Evolutionary conservation across 2,329 filamentous ascomycete species (phyloP), one percentile per base, ranked within the genome.

Genomic region (Stemphylium vesicarium): DNA sequence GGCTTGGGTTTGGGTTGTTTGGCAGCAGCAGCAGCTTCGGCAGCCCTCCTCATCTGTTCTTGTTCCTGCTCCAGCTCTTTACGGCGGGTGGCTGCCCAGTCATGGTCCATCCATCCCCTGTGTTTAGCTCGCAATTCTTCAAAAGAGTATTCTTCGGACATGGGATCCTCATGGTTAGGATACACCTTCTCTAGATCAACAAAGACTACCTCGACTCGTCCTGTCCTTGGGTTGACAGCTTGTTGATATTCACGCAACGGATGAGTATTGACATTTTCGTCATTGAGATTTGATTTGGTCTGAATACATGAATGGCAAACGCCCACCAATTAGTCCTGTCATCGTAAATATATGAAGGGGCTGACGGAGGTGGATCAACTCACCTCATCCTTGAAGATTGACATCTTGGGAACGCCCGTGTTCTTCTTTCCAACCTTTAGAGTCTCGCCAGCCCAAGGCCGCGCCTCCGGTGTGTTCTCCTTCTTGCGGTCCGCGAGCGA

Each of bases 371-470:
- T 53, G 35, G 54, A 33, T 59, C 35, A 74, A 84, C 92, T 88
- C 89, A 99, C 95, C 90, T 90, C 82, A 82, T 99, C 95, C 82
- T 91, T 94, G 82, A 97, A 99, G 40, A 99, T 85, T 71, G 88
- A 82, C 87, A 99, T 89, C 82, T 97, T 98, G 49, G 88, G 83
- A 49, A 83, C 84, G 29, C 83, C 86, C 38, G 82, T 85, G 79
- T 91, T 91, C 80, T 91, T 95, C 67, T 92, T 94, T 37, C 90
- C 92, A 2, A 87, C 90, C 76, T 94, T 91, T 65, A 99, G 78
- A 36, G 90, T 97, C 80, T 98, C 92, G 22, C 95, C 95, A 10
- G 82, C 89, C 95, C 93, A 97, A 16, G 94, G 92, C 72, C 89
- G 93, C 10, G 93, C 86, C 72, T 94, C 92, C 63, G 93, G 80